Evolutionary conservation across 148 eudicot species (phyloP), one percentile per base, ranked within the genome.

Genomic region (Rhododendron griersonianum): DNA sequence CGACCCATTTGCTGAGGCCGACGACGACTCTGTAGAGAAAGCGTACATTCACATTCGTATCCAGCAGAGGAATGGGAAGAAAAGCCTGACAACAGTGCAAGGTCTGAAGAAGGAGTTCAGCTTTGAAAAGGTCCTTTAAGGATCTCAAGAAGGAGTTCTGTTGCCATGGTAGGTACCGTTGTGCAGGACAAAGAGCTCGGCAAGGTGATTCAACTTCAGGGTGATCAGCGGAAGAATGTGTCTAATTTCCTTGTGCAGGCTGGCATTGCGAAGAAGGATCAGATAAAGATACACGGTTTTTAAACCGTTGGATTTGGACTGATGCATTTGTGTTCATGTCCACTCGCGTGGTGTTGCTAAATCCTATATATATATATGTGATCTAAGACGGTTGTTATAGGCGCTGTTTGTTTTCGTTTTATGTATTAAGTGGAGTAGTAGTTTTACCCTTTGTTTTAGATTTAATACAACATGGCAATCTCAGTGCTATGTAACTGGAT

Each of bases 231-330:
- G 23, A 95, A 92, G 91, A 94, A 95, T 16, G 95, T 90, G 4
- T 91, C 97, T 0, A 83, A 88, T 25, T 95, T 95, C 87, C 91
- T 95, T 41, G 90, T 81, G 79, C 79, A 76, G 23, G 94, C 92
- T 10, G 91, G 92, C 7, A 86, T 93, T 89, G 91, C 90, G 16
- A 90, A 91, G 88, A 94, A 93, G 86, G 98, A 93, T 25, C 93
- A 85, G 73, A 94, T 95, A 87, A 95, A 95, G 90, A 92, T 93
- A 78, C 98, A 95, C 90, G 98, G 98, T 90, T 95, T 94, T 61
- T 95, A 85, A 84, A 75, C 14, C 76, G 16, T 28, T 41, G 71
- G 41, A 37, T 7, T n/a, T 13, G 21, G 85, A 1, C 3, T 37
- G 35, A 61, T 44, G 19, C 28, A 15, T 19, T 4, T 61, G 30